Percentiles rank a stretch among this genome's conserved stretches.
These are phyloP conservation scores for Boechera divaricarpa DNA, from an alignment of 345 rosid genomes.

Conservation along the genomic window DNA sequence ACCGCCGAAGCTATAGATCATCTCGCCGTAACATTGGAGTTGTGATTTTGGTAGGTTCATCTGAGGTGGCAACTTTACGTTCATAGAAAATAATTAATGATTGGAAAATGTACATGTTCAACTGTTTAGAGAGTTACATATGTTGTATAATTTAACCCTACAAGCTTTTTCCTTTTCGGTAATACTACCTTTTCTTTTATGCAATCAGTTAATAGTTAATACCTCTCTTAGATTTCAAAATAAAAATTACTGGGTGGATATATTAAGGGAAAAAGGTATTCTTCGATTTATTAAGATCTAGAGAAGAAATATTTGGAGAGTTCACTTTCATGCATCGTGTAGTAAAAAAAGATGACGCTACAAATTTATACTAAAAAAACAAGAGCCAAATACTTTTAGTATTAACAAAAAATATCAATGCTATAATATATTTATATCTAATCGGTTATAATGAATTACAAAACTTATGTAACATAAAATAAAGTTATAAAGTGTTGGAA, in stretches of 20 bases:
- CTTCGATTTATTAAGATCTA: neutral
- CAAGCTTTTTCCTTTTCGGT: no score
- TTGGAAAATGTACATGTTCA: neutral
- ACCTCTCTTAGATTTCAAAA: neutral
- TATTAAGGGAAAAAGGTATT: neutral
- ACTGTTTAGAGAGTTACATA: neutral
- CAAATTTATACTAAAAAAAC: neutral
- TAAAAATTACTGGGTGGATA: neutral
- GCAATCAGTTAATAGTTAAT: neutral
- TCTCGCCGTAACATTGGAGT: conserved; percentile 78
- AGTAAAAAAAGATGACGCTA: no score
- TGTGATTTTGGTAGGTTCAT: conserved; percentile 88
- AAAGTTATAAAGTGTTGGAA: neutral
- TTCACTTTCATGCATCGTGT: neutral
- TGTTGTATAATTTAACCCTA: neutral
- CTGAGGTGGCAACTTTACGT: conserved; percentile 62
- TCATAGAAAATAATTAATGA: neutral
- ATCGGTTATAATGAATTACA: neutral
- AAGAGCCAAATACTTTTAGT: neutral
- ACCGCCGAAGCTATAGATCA: conserved; percentile 54
- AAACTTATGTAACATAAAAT: neutral
- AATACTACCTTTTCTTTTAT: no score
- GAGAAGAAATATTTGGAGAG: neutral
- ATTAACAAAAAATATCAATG: neutral
- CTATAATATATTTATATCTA: neutral